These are phyloP conservation scores for Tetrapisispora arboricola DNA, from an alignment of 805 yeast species.

Conservation along the genomic window DNA sequence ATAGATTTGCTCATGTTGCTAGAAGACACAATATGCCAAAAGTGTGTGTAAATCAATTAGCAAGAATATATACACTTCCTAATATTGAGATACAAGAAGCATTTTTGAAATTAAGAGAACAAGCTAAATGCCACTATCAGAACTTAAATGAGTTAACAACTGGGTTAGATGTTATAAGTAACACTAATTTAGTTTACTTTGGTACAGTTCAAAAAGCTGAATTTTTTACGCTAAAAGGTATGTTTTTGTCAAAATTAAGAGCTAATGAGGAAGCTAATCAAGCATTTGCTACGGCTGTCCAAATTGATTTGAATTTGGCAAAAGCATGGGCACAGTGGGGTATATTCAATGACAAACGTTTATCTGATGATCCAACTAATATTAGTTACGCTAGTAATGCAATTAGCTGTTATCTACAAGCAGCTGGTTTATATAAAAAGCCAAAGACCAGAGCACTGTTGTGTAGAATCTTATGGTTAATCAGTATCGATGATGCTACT, in stretches of 20 bases:
- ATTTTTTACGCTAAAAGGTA: slow-evolving; percentile 93
- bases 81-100: slow-evolving; percentile 98
- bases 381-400: slow-evolving; percentile 86
- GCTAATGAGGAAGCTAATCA: slow-evolving; percentile 94
- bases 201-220: slow-evolving; percentile 98
- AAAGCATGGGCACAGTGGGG: slow-evolving; percentile 99
- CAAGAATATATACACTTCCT: slow-evolving; percentile 90
- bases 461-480: slow-evolving; percentile 87
- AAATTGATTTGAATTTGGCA: slow-evolving; percentile 84
- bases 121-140: slow-evolving; percentile 94
- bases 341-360: slow-evolving; percentile 77
- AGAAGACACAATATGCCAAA: slow-evolving; percentile 95
- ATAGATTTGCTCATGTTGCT: slow-evolving; percentile 96
- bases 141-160: slow-evolving; percentile 84
- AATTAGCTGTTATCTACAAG: slow-evolving; percentile 89
- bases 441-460: slow-evolving; percentile 80
- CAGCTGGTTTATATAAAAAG: slow-evolving; percentile 91
- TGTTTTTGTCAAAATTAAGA: slow-evolving; percentile 86
- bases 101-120: slow-evolving; percentile 87
- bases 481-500: slow-evolving; percentile 76
- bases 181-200: slow-evolving; percentile 90
- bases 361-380: slow-evolving; percentile 74
- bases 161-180: slow-evolving; percentile 92
- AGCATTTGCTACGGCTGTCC: slow-evolving; percentile 96
- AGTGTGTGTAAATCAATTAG: slow-evolving; percentile 85